These are phyloP conservation scores for Tolypocladium paradoxum DNA, from an alignment of 2,329 filamentous ascomycete species.

Conservation along the genomic window DNA sequence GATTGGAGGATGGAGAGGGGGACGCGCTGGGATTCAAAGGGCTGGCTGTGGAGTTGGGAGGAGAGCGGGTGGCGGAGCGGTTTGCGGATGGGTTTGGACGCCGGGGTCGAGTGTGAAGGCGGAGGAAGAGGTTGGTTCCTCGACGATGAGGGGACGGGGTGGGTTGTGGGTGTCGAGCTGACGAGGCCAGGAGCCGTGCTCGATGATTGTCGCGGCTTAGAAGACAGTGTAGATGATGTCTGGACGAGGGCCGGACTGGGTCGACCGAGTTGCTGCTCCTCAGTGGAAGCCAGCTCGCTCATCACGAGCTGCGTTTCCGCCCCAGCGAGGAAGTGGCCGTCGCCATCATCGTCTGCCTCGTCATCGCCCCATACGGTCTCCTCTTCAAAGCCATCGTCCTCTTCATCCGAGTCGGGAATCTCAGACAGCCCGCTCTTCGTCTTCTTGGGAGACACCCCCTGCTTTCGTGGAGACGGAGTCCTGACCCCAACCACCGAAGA, in stretches of 20 bases:
- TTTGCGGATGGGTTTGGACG: slow-evolving; percentile 11
- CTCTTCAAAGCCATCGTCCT: slow-evolving; percentile 16
- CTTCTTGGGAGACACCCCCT: background rate
- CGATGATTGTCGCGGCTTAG: background rate
- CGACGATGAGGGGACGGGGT: slow-evolving; percentile 7
- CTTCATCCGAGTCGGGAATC: slow-evolving; percentile 41
- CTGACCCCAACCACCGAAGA: slow-evolving; percentile 5
- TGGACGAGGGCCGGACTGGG: slow-evolving; percentile 2
- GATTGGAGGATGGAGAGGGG: slow-evolving; percentile 35
- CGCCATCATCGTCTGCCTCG: slow-evolving; percentile 4
- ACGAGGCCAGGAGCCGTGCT: background rate
- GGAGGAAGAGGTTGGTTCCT: slow-evolving; percentile 5
- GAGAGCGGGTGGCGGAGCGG: slow-evolving; percentile 14
- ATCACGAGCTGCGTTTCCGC: slow-evolving; percentile 24
- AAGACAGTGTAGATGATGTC: background rate
- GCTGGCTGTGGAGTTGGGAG: slow-evolving; percentile 17
- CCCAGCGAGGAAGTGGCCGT: slow-evolving; percentile 15
- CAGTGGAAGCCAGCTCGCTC: slow-evolving; percentile 18
- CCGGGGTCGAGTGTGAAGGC: background rate
- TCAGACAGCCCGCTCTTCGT: slow-evolving; percentile 13
- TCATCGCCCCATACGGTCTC: slow-evolving; percentile 9
- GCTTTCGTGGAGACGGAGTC: slow-evolving; percentile 6
- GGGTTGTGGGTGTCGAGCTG: slow-evolving; percentile 6
- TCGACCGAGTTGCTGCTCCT: slow-evolving; percentile 7
- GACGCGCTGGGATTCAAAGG: slow-evolving; percentile 36